phyloP scores from a whole-genome alignment of 352 stramenopile genomes.

The Aphanomyces euteiches region DNA sequence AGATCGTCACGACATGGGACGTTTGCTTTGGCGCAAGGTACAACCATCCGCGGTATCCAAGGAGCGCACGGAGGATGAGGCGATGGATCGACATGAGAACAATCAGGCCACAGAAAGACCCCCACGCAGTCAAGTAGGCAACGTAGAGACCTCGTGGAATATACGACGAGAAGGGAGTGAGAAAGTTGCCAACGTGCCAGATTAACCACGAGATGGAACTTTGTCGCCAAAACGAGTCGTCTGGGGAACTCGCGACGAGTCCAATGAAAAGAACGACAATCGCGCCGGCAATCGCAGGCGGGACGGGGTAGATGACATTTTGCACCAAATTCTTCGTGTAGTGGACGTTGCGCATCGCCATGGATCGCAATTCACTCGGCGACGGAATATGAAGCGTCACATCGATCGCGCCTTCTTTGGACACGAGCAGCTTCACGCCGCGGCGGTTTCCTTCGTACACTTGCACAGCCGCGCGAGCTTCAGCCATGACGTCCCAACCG shows the following conservation, averaged over 20 bases:
- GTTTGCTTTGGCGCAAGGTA: slow-evolving; percentile 74
- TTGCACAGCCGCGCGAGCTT: slow-evolving; percentile 79
- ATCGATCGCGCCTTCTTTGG: slow-evolving; percentile 66
- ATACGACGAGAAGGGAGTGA: slow-evolving; percentile 64
- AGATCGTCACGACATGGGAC: slow-evolving; percentile 58
- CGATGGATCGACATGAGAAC: slow-evolving; percentile 83
- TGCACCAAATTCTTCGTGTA: slow-evolving; percentile 68
- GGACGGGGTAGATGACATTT: slow-evolving; percentile 72
- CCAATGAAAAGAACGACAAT: slow-evolving; percentile 58
- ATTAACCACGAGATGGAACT: slow-evolving; percentile 64
- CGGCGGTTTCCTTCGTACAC: slow-evolving; percentile 86
- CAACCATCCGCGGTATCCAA: slow-evolving; percentile 86
- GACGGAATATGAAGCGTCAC: slow-evolving; percentile 82
- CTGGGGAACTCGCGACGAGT: slow-evolving; percentile 51
- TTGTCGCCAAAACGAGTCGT: slow-evolving; percentile 84
- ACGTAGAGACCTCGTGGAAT: slow-evolving; percentile 72
- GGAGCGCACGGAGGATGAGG: slow-evolving; percentile 68
- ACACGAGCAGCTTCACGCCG: slow-evolving; percentile 82
- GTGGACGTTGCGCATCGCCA: slow-evolving; percentile 54
- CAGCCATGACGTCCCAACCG: slow-evolving; percentile 50
- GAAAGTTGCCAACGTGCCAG: slow-evolving; percentile 72
- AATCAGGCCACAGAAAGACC: slow-evolving; percentile 73
- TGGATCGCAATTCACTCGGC: slow-evolving; percentile 67
- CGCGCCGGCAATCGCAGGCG: slow-evolving; percentile 55
- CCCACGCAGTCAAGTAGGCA: slow-evolving; percentile 79